phyloP scores from a whole-genome alignment of 2,329 filamentous ascomycete species.

The Sarocladium oryzae region DNA sequence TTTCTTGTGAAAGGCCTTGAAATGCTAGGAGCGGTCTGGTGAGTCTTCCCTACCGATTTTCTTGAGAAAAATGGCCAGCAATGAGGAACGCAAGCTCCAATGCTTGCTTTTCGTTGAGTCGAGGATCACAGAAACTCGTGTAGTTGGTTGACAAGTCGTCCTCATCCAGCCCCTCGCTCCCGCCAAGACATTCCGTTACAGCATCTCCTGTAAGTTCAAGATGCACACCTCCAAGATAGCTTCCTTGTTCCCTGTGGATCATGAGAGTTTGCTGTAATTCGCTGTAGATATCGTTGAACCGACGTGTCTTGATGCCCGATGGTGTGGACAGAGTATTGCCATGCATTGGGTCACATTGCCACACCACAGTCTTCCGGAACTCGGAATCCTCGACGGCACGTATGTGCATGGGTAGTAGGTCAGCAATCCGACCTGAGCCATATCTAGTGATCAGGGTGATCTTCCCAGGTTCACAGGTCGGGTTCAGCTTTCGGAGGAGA shows the following conservation, averaged over 20 bases:
- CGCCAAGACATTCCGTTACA: slow-evolving; percentile 92
- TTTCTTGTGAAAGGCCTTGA: no score
- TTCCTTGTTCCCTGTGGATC: slow-evolving; percentile 77
- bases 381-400: slow-evolving; percentile 77
- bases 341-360: slow-evolving; percentile 99
- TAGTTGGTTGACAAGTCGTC: slow-evolving; percentile 87
- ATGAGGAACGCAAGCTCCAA: slow-evolving; percentile 91
- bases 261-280: slow-evolving; percentile 78
- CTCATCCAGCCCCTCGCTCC: slow-evolving; percentile 79
- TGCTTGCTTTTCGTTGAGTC: slow-evolving; percentile 96
- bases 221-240: slow-evolving; percentile 89
- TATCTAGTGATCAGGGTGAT: slow-evolving; percentile 96
- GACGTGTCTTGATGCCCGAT: slow-evolving; percentile 81
- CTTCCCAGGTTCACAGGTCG: slow-evolving; percentile 74
- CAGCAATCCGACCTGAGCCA: slow-evolving; percentile 68
- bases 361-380: slow-evolving; percentile 64
- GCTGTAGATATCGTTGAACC: slow-evolving; percentile 82
- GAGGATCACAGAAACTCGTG: slow-evolving; percentile 90
- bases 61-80: slow-evolving; percentile 64
- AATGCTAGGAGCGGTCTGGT: no score
- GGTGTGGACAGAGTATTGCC: slow-evolving; percentile 68
- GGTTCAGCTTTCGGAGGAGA: slow-evolving; percentile 82
- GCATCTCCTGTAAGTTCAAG: slow-evolving; percentile 92
- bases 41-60: slow-evolving; percentile 14
- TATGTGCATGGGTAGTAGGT: slow-evolving; percentile 78